Conservation (phyloP, 2,329 filamentous ascomycete genomes). For the Elsinoe perseae region DNA sequence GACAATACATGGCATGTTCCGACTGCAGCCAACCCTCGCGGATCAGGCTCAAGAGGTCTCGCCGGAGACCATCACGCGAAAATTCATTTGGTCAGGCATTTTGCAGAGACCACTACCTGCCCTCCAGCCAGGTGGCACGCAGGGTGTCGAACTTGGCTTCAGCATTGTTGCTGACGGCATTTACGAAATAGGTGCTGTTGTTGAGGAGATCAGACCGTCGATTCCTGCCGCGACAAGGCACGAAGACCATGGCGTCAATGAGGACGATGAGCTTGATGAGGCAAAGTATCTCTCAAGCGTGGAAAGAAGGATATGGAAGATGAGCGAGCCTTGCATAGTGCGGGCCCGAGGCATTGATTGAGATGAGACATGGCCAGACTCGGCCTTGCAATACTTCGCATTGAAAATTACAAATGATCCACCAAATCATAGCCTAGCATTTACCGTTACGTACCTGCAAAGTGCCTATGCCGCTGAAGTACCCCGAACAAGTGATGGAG, state of each 20-base stretch:
- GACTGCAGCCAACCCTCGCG: slow-evolving; percentile 68
- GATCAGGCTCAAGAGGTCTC: slow-evolving; percentile 59
- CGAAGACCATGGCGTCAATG: slow-evolving; percentile 9
- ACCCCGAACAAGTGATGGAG: slow-evolving; percentile 11
- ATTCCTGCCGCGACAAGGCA: neutral
- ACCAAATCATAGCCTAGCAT: neutral
- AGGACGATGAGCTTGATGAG: slow-evolving; percentile 15
- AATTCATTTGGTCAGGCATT: slow-evolving; percentile 76
- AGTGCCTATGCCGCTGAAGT: neutral
- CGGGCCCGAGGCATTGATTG: neutral
- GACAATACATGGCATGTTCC: slow-evolving; percentile 63
- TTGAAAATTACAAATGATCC: neutral
- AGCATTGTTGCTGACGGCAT: slow-evolving; percentile 70
- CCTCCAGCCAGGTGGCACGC: slow-evolving; percentile 51
- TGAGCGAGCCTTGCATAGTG: slow-evolving; percentile 16
- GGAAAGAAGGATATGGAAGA: slow-evolving; percentile 17
- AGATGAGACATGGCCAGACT: neutral
- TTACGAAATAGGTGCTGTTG: slow-evolving; percentile 71
- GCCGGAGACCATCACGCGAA: slow-evolving; percentile 72
- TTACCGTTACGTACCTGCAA: neutral
- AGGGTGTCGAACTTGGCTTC: slow-evolving; percentile 58
- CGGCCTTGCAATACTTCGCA: neutral
- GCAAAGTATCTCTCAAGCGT: neutral
- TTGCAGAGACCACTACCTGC: slow-evolving; percentile 65
- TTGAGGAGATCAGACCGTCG: slow-evolving; percentile 62